Percentiles rank a stretch among this genome's conserved stretches.
Conservation (phyloP, 176 grass and related monocot species). For the Musa troglodytarum region DNA sequence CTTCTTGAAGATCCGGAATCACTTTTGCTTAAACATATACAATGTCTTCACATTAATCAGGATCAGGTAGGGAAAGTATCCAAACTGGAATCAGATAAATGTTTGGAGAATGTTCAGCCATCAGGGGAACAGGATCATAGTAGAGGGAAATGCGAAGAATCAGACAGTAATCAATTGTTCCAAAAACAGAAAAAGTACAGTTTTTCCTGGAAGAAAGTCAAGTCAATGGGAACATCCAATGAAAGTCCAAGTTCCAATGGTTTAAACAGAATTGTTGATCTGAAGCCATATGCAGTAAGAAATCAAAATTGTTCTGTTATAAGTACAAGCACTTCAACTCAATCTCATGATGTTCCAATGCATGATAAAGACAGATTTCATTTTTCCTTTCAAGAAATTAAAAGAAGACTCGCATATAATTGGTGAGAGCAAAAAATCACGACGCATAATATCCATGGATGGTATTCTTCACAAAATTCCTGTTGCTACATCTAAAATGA, state of each 20-base stretch:
- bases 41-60: slow-evolving; percentile 36
- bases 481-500: slow-evolving; percentile 30
- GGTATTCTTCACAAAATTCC: slow-evolving; percentile 33
- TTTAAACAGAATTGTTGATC: slow-evolving; percentile 70
- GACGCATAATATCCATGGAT: slow-evolving; percentile 30
- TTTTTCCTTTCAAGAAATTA: slow-evolving; percentile 74
- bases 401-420: slow-evolving; percentile 59
- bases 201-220: slow-evolving; percentile 62
- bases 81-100: slow-evolving; percentile 5
- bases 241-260: slow-evolving; percentile 21
- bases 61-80: slow-evolving; percentile 1
- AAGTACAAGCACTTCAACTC: slow-evolving; percentile 28
- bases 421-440: slow-evolving; percentile 37
- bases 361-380: slow-evolving; percentile 29
- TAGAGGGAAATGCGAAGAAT: slow-evolving; percentile 26
- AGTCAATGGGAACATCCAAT: slow-evolving; percentile 37
- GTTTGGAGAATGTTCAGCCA: slow-evolving; percentile 20
- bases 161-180: slow-evolving; percentile 20
- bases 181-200: slow-evolving; percentile 44
- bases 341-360: slow-evolving; percentile 26
- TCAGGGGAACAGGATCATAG: slow-evolving; percentile 10
- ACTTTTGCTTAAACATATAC: slow-evolving; percentile 56
- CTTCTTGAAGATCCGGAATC: slow-evolving; percentile 80
- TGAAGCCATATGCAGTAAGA: slow-evolving; percentile 54
- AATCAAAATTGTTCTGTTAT: slow-evolving; percentile 7